Percentiles rank a stretch among this genome's conserved stretches.
Evolutionary conservation across 2,329 filamentous ascomycete genomes (phyloP).

Genomic region (Onygenales sp.): DNA sequence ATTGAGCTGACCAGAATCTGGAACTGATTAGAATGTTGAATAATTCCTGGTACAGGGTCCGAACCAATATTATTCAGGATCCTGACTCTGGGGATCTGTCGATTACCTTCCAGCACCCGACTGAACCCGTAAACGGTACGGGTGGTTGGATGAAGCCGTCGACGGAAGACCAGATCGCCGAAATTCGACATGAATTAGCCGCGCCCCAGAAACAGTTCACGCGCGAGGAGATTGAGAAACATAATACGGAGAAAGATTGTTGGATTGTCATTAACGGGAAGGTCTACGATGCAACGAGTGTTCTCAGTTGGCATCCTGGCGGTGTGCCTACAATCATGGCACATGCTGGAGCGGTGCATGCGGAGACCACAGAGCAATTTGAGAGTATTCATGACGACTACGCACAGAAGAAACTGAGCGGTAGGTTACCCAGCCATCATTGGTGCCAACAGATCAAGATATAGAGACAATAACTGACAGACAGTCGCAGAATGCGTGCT

Average conservation of each 20-base stretch:
- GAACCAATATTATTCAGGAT: conserved; percentile 28
- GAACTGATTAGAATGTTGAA: conserved; percentile 41
- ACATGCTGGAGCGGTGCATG: conserved; percentile 42
- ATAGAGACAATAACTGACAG: not conserved
- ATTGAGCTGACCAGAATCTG: not conserved
- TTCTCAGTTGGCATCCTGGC: conserved; percentile 42
- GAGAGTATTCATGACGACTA: conserved; percentile 43
- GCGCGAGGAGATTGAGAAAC: conserved; percentile 44
- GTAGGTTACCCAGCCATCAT: conserved; percentile 13
- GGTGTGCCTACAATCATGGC: conserved; percentile 39
- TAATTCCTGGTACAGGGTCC: conserved; percentile 42
- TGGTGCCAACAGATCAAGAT: too few relatives aligned
- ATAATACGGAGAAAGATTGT: conserved; percentile 39
- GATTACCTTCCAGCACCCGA: conserved; percentile 40
- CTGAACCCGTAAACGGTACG: conserved; percentile 33
- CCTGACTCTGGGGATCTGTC: conserved; percentile 21
- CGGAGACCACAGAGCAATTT: conserved; percentile 42
- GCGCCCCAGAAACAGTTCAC: conserved; percentile 44
- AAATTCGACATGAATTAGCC: conserved; percentile 35
- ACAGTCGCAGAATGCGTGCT: conserved; percentile 37
- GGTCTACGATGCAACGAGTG: conserved; percentile 42
- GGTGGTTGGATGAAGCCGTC: conserved; percentile 45
- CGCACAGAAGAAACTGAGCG: conserved; percentile 40
- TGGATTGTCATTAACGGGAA: conserved; percentile 47
- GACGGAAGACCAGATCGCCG: conserved; percentile 35